A percentile compares a stretch with the other conserved stretches of the same genome.
phyloP scores from a whole-genome alignment of 83 land plant genomes.

The Diphasiastrum complanatum region DNA sequence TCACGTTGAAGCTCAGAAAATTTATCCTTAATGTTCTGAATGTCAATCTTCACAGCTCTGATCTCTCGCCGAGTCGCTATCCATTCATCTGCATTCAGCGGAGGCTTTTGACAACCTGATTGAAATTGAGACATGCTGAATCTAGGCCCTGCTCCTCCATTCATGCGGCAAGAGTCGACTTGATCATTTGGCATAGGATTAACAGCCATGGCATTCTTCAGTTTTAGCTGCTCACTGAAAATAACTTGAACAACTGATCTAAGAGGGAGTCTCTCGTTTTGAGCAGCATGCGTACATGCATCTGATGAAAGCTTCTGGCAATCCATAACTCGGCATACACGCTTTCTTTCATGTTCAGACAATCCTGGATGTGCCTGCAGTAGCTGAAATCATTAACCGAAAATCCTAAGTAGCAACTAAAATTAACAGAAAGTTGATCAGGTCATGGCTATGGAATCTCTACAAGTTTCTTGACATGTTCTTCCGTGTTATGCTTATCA shows the following conservation, averaged over 20 bases:
- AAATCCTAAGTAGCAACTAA: too few species aligned
- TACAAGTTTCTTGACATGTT: too few species aligned
- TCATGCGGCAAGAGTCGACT: background rate
- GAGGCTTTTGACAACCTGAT: too few species aligned
- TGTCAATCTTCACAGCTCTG: background rate
- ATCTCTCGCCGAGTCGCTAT: constrained; percentile 6
- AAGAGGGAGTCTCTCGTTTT: constrained; percentile 11
- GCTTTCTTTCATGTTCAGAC: constrained; percentile 1
- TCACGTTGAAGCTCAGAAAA: constrained; percentile 17
- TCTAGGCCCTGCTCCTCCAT: background rate
- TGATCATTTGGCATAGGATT: background rate
- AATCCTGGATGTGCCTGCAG: constrained; percentile 4
- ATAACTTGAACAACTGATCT: background rate
- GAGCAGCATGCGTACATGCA: constrained; percentile 6
- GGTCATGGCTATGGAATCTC: too few species aligned
- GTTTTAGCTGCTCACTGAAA: constrained; percentile 5
- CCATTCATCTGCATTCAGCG: background rate
- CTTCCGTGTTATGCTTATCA: too few species aligned
- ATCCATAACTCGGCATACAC: constrained; percentile 2
- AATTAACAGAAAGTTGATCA: too few species aligned
- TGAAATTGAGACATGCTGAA: background rate
- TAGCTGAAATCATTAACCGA: background rate
- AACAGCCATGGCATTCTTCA: constrained; percentile 8
- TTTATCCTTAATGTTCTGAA: constrained; percentile 15
- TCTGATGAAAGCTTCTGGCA: constrained; percentile 8